Evolutionary conservation across 352 stramenopile genomes (phyloP).

Genomic region (Phytophthora kernoviae): DNA sequence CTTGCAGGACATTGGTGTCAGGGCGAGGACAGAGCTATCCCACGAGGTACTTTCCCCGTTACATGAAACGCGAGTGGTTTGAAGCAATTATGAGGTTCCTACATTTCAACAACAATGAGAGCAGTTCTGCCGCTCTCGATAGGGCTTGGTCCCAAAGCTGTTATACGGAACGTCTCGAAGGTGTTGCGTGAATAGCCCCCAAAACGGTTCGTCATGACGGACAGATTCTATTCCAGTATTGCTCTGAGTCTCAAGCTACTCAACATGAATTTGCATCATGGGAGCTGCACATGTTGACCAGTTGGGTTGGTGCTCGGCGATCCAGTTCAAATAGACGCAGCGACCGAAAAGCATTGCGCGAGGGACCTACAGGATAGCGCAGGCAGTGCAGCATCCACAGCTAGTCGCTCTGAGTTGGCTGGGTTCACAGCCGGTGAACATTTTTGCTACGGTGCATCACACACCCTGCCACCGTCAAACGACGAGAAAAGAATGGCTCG

Average conservation of each 20-base stretch:
- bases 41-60: constrained; percentile 20
- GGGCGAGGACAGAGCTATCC: constrained; percentile 12
- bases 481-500: constrained; percentile 5
- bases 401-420: constrained; percentile 16
- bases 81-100: constrained; percentile 21
- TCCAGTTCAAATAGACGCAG: constrained; percentile 18
- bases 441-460: constrained; percentile 22
- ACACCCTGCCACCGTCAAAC: not conserved
- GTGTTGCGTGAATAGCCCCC: not conserved
- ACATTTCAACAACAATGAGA: constrained; percentile 25
- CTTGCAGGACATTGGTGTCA: constrained; percentile 13
- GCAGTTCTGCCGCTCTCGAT: not conserved
- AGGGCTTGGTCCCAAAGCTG: constrained; percentile 17
- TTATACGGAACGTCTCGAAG: constrained; percentile 17
- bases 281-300: constrained; percentile 18
- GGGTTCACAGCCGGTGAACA: constrained; percentile 16
- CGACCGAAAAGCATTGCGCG: constrained; percentile 10
- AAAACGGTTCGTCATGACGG: constrained; percentile 15
- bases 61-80: constrained; percentile 19
- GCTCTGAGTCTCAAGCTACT: constrained; percentile 17
- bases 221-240: constrained; percentile 17
- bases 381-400: constrained; percentile 6
- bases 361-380: constrained; percentile 15
- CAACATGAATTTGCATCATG: constrained; percentile 10
- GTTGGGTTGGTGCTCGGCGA: constrained; percentile 8